phyloP scores from a whole-genome alignment of 164 flowering plant genomes.

The Liquidambar formosana region DNA sequence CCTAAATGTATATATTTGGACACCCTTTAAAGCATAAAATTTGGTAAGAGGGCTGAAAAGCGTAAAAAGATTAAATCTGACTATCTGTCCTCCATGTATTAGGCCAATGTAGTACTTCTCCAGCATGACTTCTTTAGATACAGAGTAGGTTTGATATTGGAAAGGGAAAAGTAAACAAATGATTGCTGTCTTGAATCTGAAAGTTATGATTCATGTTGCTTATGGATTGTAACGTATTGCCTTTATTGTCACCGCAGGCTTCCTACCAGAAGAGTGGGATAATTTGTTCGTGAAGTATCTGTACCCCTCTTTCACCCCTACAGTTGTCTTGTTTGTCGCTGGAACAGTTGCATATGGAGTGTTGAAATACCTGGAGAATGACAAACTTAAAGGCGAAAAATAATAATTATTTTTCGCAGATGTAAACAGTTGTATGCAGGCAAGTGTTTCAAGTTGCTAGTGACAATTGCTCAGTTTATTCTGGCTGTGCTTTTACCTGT shows the following conservation, averaged over 20 bases:
- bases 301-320: conserved; percentile 91
- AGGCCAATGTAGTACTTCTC: background rate
- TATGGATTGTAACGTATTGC: background rate
- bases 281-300: conserved; percentile 81
- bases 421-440: background rate
- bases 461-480: background rate
- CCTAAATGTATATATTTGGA: too few relatives aligned
- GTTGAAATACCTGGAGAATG: conserved; percentile 71
- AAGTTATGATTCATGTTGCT: background rate
- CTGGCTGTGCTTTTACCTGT: background rate
- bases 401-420: conserved; percentile 14
- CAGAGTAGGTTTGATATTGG: too few relatives aligned
- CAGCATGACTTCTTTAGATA: background rate
- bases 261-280: conserved; percentile 95
- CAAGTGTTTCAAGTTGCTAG: background rate
- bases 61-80: background rate
- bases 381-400: conserved; percentile 41
- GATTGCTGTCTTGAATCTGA: background rate
- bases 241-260: conserved; percentile 49
- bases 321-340: conserved; percentile 79
- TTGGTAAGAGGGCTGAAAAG: background rate
- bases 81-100: background rate
- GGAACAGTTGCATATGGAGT: conserved; percentile 87
- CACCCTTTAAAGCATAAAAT: too few relatives aligned
- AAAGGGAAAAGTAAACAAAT: background rate